Evolutionary conservation across 1,284 basidiomycete species (phyloP).

Genomic region (Trichosporon sp.): DNA sequence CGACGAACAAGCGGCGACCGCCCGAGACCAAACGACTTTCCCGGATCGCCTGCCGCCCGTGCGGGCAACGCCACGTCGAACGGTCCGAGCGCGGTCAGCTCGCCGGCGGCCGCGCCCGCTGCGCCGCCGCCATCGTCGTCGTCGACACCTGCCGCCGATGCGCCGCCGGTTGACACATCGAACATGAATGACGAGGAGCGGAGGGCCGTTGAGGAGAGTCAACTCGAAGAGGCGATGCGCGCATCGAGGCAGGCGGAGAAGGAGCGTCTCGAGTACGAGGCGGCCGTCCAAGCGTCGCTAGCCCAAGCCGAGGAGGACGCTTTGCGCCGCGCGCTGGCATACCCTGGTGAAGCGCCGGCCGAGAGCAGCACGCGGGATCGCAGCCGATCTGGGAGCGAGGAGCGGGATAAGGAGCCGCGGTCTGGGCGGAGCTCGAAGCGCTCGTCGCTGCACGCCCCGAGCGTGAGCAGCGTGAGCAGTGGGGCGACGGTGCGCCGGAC

Average conservation of each 20-base stretch:
- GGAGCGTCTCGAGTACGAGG: constrained; percentile 40
- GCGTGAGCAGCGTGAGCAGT: background rate
- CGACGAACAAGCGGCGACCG: background rate
- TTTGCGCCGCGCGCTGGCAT: background rate
- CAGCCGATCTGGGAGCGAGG: background rate
- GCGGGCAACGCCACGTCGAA: background rate
- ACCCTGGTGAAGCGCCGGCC: background rate
- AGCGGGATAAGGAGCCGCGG: background rate
- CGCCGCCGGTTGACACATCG: background rate
- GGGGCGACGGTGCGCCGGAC: background rate
- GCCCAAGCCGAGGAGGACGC: constrained; percentile 31
- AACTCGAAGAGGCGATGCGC: constrained; percentile 43
- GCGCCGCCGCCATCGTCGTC: background rate
- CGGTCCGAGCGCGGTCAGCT: background rate
- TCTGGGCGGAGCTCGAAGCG: background rate
- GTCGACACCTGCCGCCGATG: background rate
- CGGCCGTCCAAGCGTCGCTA: constrained; percentile 37
- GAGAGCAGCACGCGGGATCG: background rate
- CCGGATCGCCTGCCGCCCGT: constrained; percentile 9
- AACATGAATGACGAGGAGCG: constrained; percentile 23
- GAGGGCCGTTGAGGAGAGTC: constrained; percentile 38
- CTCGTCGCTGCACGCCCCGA: background rate
- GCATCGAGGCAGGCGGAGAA: constrained; percentile 29
- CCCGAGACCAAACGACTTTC: constrained; percentile 9
- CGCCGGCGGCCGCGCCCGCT: too few relatives aligned